phyloP scores from a whole-genome alignment of 2,329 filamentous ascomycete genomes.

The Fusarium piperis region DNA sequence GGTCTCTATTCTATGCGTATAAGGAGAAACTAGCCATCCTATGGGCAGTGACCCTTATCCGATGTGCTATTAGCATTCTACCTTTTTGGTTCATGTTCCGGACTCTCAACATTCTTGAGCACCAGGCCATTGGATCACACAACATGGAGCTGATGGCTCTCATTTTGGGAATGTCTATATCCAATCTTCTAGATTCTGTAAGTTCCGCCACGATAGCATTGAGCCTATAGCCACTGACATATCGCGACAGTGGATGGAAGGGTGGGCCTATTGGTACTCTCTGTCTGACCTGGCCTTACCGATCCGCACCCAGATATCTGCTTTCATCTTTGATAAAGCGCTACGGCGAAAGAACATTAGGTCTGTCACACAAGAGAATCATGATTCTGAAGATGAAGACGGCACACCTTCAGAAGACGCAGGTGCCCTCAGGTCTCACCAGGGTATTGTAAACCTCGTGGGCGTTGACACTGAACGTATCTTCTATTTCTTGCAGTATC shows the following conservation, averaged over 20 bases:
- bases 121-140: slow-evolving; percentile 55
- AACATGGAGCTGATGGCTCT: slow-evolving; percentile 69
- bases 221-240: neutral
- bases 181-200: slow-evolving; percentile 62
- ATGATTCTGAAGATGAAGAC: slow-evolving; percentile 52
- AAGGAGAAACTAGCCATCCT: slow-evolving; percentile 64
- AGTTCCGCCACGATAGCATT: neutral
- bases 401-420: slow-evolving; percentile 53
- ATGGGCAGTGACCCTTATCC: slow-evolving; percentile 62
- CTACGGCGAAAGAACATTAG: slow-evolving; percentile 81
- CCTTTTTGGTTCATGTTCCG: slow-evolving; percentile 75
- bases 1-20: slow-evolving; percentile 66
- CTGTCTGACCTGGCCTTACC: slow-evolving; percentile 71
- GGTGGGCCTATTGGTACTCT: slow-evolving; percentile 72
- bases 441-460: slow-evolving; percentile 79
- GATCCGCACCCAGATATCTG: slow-evolving; percentile 73
- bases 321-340: slow-evolving; percentile 78
- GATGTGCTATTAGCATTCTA: slow-evolving; percentile 68
- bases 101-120: slow-evolving; percentile 71
- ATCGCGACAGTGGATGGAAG: slow-evolving; percentile 63
- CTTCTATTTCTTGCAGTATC: slow-evolving; percentile 72
- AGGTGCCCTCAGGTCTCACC: slow-evolving; percentile 56
- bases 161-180: slow-evolving; percentile 70
- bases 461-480: slow-evolving; percentile 77
- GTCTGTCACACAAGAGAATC: slow-evolving; percentile 59